These are phyloP conservation scores for Rhinocladiella mackenziei DNA, from an alignment of 2,329 filamentous ascomycete species.

Conservation along the genomic window DNA sequence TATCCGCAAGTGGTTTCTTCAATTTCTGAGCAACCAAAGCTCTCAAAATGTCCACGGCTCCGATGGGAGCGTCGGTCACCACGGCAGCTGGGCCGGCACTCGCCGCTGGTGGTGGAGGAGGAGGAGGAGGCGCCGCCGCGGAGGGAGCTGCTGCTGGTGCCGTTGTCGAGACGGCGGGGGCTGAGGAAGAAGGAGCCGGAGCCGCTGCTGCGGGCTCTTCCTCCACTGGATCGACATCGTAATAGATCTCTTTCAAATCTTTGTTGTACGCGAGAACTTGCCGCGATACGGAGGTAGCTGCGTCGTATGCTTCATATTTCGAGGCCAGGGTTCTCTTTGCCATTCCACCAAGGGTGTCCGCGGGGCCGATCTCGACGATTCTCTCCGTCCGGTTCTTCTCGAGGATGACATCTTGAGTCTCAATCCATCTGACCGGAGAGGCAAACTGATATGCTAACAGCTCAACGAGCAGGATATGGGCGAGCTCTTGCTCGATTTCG, in stretches of 20 bases:
- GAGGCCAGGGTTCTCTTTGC: conserved; percentile 90
- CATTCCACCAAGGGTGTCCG: conserved; percentile 96
- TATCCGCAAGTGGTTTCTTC: conserved; percentile 85
- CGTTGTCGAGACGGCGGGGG: conserved; percentile 41
- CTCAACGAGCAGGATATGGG: conserved; percentile 96
- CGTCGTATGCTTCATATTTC: conserved; percentile 98
- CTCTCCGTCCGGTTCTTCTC: conserved; percentile 93
- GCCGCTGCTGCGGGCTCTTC: conserved; percentile 89
- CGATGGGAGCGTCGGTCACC: conserved; percentile 80
- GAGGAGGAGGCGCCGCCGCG: conserved; percentile 52
- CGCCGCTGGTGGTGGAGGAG: conserved; percentile 56
- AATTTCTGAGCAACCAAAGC: conserved; percentile 92
- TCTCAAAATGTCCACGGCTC: conserved; percentile 84
- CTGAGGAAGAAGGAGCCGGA: conserved; percentile 41
- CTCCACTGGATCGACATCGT: conserved; percentile 91
- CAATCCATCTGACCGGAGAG: conserved; percentile 98
- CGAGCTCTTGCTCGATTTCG: conserved; percentile 98
- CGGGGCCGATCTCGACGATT: conserved; percentile 95
- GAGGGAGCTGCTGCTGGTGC: conserved; percentile 51
- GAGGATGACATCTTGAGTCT: conserved; percentile 99
- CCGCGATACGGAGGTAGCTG: conserved; percentile 89
- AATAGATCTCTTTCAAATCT: conserved; percentile 98
- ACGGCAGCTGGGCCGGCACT: conserved; percentile 81
- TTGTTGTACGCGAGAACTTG: conserved; percentile 99
- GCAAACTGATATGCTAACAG: conserved; percentile 99